A percentile compares a stretch with the other conserved stretches of the same genome.
These are phyloP conservation scores for Xylariaceae sp. DNA, from an alignment of 2,329 filamentous ascomycete genomes.

Conservation along the genomic window DNA sequence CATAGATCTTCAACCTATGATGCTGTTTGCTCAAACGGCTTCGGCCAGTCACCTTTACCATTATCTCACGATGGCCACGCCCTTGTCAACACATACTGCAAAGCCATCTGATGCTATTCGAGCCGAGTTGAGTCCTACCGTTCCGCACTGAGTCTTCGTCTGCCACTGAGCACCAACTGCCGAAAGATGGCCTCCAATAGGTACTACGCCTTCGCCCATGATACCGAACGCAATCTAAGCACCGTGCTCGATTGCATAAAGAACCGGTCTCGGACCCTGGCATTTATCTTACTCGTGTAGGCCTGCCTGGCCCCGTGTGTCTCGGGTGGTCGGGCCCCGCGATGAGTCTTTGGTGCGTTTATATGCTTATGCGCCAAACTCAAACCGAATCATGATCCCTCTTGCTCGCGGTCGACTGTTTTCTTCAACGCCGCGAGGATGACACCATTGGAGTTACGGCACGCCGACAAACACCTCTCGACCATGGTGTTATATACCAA, in stretches of 20 bases:
- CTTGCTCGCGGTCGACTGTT: conserved; percentile 28
- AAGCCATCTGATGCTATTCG: neutral
- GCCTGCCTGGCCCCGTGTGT: neutral
- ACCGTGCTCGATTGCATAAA: neutral
- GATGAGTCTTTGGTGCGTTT: neutral
- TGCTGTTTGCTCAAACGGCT: neutral
- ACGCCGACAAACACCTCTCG: conserved; percentile 39
- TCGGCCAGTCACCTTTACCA: neutral
- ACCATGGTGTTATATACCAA: conserved; percentile 39
- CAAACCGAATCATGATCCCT: conserved; percentile 21
- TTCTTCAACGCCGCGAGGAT: conserved; percentile 38
- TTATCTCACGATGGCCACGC: neutral
- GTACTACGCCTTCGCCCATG: neutral
- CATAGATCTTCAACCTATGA: too few relatives aligned
- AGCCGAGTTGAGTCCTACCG: neutral
- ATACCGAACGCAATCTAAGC: neutral
- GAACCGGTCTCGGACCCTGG: neutral
- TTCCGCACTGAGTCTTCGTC: neutral
- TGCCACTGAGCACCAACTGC: neutral
- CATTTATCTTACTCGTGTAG: neutral
- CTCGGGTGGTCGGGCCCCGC: neutral
- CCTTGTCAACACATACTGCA: neutral
- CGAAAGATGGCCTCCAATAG: neutral
- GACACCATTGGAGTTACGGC: conserved; percentile 39
- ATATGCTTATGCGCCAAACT: neutral